Conservation (phyloP, 208 protist genomes). For the Endotrypanum monterogeii region DNA sequence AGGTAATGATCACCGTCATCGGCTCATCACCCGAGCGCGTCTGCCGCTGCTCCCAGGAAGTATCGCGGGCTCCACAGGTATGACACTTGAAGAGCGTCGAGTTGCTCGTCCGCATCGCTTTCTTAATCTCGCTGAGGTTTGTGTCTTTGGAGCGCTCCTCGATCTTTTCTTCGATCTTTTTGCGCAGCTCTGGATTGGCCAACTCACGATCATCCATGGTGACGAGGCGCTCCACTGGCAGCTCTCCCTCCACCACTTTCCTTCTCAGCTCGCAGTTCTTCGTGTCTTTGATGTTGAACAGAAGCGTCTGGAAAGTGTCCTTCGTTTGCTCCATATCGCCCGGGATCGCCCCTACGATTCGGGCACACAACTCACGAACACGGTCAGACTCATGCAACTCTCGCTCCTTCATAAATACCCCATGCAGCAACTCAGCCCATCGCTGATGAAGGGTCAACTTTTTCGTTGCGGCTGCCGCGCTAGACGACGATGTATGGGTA, state of each 20-base stretch:
- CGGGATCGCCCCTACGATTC: conserved; percentile 64
- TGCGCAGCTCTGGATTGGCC: conserved; percentile 74
- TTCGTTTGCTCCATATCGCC: conserved; percentile 46
- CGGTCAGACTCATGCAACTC: conserved; percentile 33
- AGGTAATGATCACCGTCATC: conserved; percentile 97
- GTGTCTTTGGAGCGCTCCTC: conserved; percentile 77
- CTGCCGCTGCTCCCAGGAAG: conserved; percentile 95
- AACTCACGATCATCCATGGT: conserved; percentile 74
- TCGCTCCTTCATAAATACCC: conserved; percentile 46
- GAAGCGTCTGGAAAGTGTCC: conserved; percentile 72
- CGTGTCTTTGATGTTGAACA: conserved; percentile 65
- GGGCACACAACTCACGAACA: conserved; percentile 35
- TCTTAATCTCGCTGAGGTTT: conserved; percentile 76
- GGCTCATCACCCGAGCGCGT: conserved; percentile 98
- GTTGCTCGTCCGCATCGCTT: conserved; percentile 57
- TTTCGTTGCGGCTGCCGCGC: conserved; percentile 11
- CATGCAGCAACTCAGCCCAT: conserved; percentile 49
- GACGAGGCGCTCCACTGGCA: conserved; percentile 78
- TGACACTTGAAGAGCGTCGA: conserved; percentile 89
- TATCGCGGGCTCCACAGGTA: conserved; percentile 81
- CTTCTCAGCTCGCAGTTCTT: conserved; percentile 68
- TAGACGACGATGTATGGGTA: not conserved
- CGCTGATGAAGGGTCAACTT: conserved; percentile 25
- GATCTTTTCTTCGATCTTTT: conserved; percentile 63
- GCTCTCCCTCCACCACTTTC: conserved; percentile 52